Evolutionary conservation across 441 rosid species (phyloP).

Genomic region (Populus hybrid): DNA sequence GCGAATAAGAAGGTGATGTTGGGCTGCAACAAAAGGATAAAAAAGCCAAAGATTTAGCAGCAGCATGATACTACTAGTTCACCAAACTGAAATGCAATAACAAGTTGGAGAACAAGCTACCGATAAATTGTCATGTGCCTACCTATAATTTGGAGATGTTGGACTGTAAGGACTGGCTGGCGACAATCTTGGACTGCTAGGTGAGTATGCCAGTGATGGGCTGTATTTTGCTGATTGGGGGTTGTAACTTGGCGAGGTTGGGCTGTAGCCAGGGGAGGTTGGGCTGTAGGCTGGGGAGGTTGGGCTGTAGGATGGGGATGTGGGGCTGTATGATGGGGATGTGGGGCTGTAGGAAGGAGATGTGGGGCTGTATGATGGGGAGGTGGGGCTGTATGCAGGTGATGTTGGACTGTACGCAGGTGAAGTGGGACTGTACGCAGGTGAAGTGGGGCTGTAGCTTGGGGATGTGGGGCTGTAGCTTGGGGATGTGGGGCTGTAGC

Average conservation of each 20-base stretch:
- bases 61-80: background rate
- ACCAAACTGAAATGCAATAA: background rate
- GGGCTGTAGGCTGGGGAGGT: slow-evolving; percentile 46
- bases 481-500: slow-evolving; percentile 86
- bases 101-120: background rate
- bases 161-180: slow-evolving; percentile 95
- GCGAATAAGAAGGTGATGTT: slow-evolving; percentile 91
- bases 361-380: slow-evolving; percentile 54
- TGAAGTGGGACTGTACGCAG: slow-evolving; percentile 79
- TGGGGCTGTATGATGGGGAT: slow-evolving; percentile 62
- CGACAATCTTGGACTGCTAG: slow-evolving; percentile 86
- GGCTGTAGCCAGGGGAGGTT: slow-evolving; percentile 55
- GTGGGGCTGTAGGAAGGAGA: slow-evolving; percentile 48
- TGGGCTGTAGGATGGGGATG: slow-evolving; percentile 75
- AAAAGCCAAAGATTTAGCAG: background rate
- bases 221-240: slow-evolving; percentile 83
- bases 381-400: slow-evolving; percentile 68
- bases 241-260: slow-evolving; percentile 79
- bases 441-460: slow-evolving; percentile 77
- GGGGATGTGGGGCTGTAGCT: slow-evolving; percentile 77
- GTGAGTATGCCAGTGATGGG: slow-evolving; percentile 88
- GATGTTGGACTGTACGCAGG: slow-evolving; percentile 84
- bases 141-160: slow-evolving; percentile 93
- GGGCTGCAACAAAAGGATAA: slow-evolving; percentile 52
- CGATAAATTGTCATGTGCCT: background rate